Conservation (phyloP, 805 yeast species). For the Metschnikowia sp. region DNA sequence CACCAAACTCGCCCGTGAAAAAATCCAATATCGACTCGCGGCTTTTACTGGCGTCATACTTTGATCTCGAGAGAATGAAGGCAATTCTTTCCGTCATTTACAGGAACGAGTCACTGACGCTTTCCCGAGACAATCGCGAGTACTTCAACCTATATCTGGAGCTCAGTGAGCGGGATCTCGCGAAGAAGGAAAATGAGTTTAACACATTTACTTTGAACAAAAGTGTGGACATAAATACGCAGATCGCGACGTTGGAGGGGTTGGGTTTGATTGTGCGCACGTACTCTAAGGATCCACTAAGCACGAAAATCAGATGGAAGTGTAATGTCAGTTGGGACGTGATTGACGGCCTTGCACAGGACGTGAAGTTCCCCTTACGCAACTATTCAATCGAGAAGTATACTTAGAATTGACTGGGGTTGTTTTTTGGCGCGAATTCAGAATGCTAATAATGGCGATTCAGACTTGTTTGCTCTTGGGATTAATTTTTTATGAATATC, state of each 20-base stretch:
- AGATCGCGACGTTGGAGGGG: slow-evolving; percentile 57
- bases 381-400: slow-evolving; percentile 48
- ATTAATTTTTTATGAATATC: too few relatives aligned
- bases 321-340: slow-evolving; percentile 70
- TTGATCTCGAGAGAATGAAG: slow-evolving; percentile 72
- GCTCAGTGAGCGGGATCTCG: slow-evolving; percentile 32
- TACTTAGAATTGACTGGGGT: too few relatives aligned
- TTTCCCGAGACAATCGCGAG: slow-evolving; percentile 23
- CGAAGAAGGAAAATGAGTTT: slow-evolving; percentile 31
- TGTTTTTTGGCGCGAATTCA: too few relatives aligned
- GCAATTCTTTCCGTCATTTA: slow-evolving; percentile 77
- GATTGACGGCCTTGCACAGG: slow-evolving; percentile 56
- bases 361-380: slow-evolving; percentile 62
- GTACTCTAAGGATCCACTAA: slow-evolving; percentile 51
- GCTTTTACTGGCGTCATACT: slow-evolving; percentile 65
- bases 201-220: slow-evolving; percentile 34
- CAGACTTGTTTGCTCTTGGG: too few relatives aligned
- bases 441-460: too few relatives aligned
- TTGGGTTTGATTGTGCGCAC: slow-evolving; percentile 48
- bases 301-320: slow-evolving; percentile 72
- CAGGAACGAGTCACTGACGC: slow-evolving; percentile 35
- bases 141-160: slow-evolving; percentile 25
- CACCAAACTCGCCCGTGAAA: slow-evolving; percentile 17
- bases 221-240: slow-evolving; percentile 50
- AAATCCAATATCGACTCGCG: slow-evolving; percentile 54